Percentiles rank a stretch among this genome's conserved stretches.
These are phyloP conservation scores for Tetradesmus lagerheimii DNA, from an alignment of 139 green algal species.

Conservation along the genomic window DNA sequence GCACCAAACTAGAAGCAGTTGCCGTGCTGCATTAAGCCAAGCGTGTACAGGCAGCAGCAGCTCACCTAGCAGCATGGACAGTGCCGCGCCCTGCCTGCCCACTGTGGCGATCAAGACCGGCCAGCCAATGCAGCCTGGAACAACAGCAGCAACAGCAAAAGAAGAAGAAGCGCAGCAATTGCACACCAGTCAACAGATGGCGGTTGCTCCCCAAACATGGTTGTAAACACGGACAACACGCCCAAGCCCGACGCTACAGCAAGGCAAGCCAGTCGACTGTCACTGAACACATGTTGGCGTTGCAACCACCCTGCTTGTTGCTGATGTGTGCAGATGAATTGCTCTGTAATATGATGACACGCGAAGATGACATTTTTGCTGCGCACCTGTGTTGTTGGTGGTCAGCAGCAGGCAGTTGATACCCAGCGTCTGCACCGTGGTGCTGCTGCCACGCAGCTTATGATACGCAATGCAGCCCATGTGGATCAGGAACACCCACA, in stretches of 20 bases:
- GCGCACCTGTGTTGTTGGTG: conserved; percentile 34
- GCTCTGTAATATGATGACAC: no score
- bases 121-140: conserved; percentile 40
- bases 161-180: not conserved
- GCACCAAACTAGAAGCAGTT: not conserved
- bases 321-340: no score
- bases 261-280: no score
- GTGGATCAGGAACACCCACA: conserved; percentile 43
- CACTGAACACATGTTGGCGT: no score
- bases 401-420: conserved; percentile 29
- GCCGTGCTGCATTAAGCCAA: not conserved
- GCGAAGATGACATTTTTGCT: not conserved
- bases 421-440: not conserved
- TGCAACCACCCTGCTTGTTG: no score
- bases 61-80: conserved; percentile 42
- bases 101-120: conserved; percentile 39
- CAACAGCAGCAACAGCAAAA: not conserved
- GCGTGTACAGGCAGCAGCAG: not conserved
- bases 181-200: not conserved
- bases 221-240: no score
- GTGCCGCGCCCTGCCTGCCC: conserved; percentile 12
- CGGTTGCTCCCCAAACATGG: no score
- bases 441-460: not conserved
- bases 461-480: not conserved
- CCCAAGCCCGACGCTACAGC: no score